Evolutionary conservation across 192 early-diverging fungal genomes (phyloP), one percentile per base, ranked within the genome.

Genomic region (Thoreauomyces humboldtii): DNA sequence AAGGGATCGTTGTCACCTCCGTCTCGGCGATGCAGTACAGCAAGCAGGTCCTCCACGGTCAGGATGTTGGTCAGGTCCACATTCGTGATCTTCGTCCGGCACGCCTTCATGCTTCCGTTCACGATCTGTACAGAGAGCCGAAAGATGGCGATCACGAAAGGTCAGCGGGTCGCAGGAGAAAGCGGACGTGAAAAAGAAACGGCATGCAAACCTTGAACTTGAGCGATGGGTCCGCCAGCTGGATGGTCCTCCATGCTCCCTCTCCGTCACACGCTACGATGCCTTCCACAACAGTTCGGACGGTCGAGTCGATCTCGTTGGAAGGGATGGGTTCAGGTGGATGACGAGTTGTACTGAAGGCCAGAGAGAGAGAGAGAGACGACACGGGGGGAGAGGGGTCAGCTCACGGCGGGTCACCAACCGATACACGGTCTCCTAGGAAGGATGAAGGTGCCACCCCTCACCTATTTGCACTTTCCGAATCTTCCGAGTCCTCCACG

Each of bases 131-230:
- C 19, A 1, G 2, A 38, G 24, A 14, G 57, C 57, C 22, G 31
- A 6, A 33, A 42, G 17, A 4, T 7, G 5, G 17, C 0, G 17
- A 58, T 19, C 7, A 31, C 11, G n/a, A 41, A 41, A 41, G 38
- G n/a, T 12, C 9, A 41, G 38, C n/a, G n/a, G 38, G 9, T 9
- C 38, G 15, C 15, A 52, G 25, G 24, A 25, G 50, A 24, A 4
- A 52, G 27, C 3, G 5, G 14, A 27, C 50, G 25, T 5, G 25
- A n/a, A n/a, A n/a, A n/a, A n/a, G n/a, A n/a, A n/a, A n/a, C n/a
- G n/a, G n/a, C n/a, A n/a, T n/a, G n/a, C n/a, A 5, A 41, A 64
- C 62, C 62, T 64, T 64, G 47, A 64, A 64, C 37, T 64, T 64
- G 7, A 64, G 35, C 28, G 62, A 64, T 54, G 62, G 62, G 27